These are phyloP conservation scores for Suillus tomentosus DNA, from an alignment of 768 basidiomycete species.

Conservation along the genomic window DNA sequence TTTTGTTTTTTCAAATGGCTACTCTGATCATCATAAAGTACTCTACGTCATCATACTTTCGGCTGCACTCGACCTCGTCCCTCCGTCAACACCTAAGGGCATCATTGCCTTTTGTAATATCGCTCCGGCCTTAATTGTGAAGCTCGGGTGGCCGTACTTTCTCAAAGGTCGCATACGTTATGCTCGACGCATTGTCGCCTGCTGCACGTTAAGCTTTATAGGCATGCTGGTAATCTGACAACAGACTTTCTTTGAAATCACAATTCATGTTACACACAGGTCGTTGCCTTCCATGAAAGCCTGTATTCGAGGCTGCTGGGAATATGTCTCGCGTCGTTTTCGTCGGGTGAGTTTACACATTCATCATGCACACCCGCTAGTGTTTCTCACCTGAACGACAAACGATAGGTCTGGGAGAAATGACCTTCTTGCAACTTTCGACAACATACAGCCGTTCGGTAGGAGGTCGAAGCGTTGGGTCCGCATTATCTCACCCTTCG, in stretches of 20 bases:
- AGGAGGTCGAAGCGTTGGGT: conserved; percentile 83
- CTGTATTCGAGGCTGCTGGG: conserved; percentile 75
- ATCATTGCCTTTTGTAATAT: conserved; percentile 97
- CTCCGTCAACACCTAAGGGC: conserved; percentile 90
- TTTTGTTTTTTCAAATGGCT: not conserved
- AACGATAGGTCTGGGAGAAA: conserved; percentile 80
- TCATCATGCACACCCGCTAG: not conserved
- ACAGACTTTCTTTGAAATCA: not conserved
- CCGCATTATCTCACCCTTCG: conserved; percentile 19
- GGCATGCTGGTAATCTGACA: conserved; percentile 81
- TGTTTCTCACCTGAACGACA: conserved; percentile 12
- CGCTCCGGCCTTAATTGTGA: conserved; percentile 81
- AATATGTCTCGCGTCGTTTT: conserved; percentile 82
- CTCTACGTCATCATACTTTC: conserved; percentile 96
- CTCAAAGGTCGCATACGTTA: conserved; percentile 88
- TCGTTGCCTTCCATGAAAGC: conserved; percentile 72
- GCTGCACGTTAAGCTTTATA: conserved; percentile 69
- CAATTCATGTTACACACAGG: conserved; percentile 41
- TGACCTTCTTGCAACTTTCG: conserved; percentile 94
- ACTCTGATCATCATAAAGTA: conserved; percentile 45
- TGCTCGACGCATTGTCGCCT: conserved; percentile 68
- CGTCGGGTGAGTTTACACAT: conserved; percentile 57
- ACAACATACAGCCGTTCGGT: conserved; percentile 76
- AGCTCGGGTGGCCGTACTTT: conserved; percentile 91
- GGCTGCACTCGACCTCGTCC: conserved; percentile 92